Conservation (phyloP, 768 basidiomycete genomes). For the Brasilioporus rufonigricans region DNA sequence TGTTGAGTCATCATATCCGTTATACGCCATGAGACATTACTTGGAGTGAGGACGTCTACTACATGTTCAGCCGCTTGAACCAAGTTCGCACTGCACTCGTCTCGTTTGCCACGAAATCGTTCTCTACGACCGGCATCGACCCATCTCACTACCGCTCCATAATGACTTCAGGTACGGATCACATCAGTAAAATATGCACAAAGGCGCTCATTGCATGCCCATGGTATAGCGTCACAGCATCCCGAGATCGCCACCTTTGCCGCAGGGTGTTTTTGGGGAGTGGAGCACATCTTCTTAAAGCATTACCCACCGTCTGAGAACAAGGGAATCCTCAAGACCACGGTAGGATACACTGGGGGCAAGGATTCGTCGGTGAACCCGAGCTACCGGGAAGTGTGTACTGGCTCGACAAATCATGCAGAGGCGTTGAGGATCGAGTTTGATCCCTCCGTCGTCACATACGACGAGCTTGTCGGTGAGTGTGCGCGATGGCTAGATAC, state of each 20-base stretch:
- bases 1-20: too few species aligned
- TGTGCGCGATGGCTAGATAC: constrained; percentile 9
- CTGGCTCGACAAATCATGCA: constrained; percentile 81
- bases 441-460: constrained; percentile 72
- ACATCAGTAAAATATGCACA: neutral
- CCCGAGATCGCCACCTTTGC: constrained; percentile 47
- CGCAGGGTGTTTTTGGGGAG: constrained; percentile 80
- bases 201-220: constrained; percentile 3
- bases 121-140: constrained; percentile 30
- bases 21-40: too few species aligned
- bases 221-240: constrained; percentile 42
- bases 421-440: constrained; percentile 87
- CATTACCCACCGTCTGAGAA: constrained; percentile 67
- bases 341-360: constrained; percentile 82
- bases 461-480: constrained; percentile 84
- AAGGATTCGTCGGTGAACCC: constrained; percentile 53
- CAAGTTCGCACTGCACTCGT: constrained; percentile 4
- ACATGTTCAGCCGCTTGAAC: constrained; percentile 28
- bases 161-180: constrained; percentile 35
- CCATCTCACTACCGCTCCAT: constrained; percentile 38
- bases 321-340: constrained; percentile 72
- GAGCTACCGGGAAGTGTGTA: constrained; percentile 72
- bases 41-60: too few species aligned
- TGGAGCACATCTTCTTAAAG: constrained; percentile 82
- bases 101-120: constrained; percentile 21